phyloP scores from a whole-genome alignment of 371 early-diverging fungal species.

The Mortierella sp. region DNA sequence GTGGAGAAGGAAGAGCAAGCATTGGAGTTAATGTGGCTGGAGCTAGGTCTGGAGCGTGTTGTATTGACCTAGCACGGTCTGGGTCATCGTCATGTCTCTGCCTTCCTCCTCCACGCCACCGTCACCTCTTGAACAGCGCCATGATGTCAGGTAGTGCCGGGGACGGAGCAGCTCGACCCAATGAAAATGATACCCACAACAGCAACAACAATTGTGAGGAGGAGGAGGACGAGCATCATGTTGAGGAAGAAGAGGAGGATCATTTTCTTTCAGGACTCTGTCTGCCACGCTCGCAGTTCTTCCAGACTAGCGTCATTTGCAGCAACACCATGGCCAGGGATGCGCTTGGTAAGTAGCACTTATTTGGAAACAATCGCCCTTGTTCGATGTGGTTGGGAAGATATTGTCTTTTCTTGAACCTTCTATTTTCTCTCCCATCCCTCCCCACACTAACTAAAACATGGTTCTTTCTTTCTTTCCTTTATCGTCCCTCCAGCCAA shows the following conservation, averaged over 20 bases:
- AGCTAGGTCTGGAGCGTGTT: background rate
- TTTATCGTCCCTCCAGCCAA: slow-evolving; percentile 22
- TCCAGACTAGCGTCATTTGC: slow-evolving; percentile 46
- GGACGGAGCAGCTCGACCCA: no score
- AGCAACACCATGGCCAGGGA: slow-evolving; percentile 54
- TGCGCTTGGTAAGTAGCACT: slow-evolving; percentile 32
- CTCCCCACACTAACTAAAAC: background rate
- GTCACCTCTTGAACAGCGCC: background rate
- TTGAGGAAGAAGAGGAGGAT: slow-evolving; percentile 27
- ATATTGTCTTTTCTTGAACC: background rate
- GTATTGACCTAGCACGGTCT: background rate
- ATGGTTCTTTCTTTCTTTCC: background rate
- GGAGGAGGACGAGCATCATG: background rate
- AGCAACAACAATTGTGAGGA: background rate
- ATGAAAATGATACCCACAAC: background rate
- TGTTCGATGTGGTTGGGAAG: background rate
- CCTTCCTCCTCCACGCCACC: background rate
- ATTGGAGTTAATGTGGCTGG: background rate
- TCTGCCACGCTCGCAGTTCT: slow-evolving; percentile 36
- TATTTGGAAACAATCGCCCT: no score
- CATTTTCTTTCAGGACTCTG: slow-evolving; percentile 37
- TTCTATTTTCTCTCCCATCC: background rate
- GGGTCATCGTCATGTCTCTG: slow-evolving; percentile 7
- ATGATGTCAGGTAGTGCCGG: background rate
- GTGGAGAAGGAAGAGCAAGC: slow-evolving; percentile 9